Evolutionary conservation across 768 basidiomycete genomes (phyloP).

Genomic region (Dentipellis fragilis): DNA sequence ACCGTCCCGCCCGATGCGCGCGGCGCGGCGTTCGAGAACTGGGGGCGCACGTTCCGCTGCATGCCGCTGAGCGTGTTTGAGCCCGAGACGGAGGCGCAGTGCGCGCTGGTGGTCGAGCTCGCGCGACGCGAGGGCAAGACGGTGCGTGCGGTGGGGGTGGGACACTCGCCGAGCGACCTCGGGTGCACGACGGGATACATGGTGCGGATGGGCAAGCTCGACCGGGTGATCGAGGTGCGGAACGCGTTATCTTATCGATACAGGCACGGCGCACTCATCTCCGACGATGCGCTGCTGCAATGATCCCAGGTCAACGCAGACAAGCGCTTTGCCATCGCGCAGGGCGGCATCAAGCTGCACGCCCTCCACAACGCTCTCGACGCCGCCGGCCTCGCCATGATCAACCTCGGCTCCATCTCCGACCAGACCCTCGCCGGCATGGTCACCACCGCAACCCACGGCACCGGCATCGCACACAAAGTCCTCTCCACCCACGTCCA

Average conservation of each 20-base stretch:
- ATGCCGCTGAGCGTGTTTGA: slow-evolving; percentile 62
- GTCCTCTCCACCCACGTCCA: slow-evolving; percentile 78
- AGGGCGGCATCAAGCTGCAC: slow-evolving; percentile 74
- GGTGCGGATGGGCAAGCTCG: slow-evolving; percentile 67
- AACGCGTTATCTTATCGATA: slow-evolving; percentile 6
- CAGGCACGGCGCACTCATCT: slow-evolving; percentile 12
- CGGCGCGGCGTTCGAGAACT: slow-evolving; percentile 60
- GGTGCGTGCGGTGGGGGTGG: slow-evolving; percentile 79
- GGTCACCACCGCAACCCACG: slow-evolving; percentile 92
- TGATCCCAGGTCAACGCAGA: slow-evolving; percentile 54
- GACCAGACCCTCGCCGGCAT: slow-evolving; percentile 92
- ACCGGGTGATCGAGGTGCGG: slow-evolving; percentile 63
- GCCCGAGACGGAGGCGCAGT: slow-evolving; percentile 60
- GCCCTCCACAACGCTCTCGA: slow-evolving; percentile 62
- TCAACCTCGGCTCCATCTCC: slow-evolving; percentile 90
- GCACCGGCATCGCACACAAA: slow-evolving; percentile 69
- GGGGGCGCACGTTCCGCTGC: slow-evolving; percentile 76
- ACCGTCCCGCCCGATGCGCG: slow-evolving; percentile 33
- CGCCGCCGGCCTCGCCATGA: slow-evolving; percentile 68
- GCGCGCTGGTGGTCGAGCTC: slow-evolving; percentile 68
- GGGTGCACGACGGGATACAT: slow-evolving; percentile 85
- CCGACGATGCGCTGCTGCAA: slow-evolving; percentile 3
- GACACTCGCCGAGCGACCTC: slow-evolving; percentile 90
- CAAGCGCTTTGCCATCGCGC: slow-evolving; percentile 55
- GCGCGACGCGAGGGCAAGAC: slow-evolving; percentile 62